phyloP scores from a whole-genome alignment of 2,329 filamentous ascomycete species.

The Fusarium protoensiforme region DNA sequence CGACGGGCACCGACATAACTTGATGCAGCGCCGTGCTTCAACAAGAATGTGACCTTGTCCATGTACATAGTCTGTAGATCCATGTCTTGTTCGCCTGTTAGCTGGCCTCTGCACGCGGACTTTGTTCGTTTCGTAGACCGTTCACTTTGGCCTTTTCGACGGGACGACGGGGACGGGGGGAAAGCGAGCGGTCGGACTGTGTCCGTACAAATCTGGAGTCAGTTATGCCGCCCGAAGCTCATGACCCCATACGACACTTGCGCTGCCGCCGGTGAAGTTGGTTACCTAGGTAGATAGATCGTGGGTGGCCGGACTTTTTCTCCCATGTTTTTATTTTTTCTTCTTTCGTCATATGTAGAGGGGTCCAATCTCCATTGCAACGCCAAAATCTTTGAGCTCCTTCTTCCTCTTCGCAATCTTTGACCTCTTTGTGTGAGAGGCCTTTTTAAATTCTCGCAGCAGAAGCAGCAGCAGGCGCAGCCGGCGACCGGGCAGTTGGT shows the following conservation, averaged over 20 bases:
- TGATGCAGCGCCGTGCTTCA: conserved; percentile 34
- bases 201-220: conserved; percentile 16
- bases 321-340: background rate
- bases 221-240: conserved; percentile 5
- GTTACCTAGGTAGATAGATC: conserved; percentile 14
- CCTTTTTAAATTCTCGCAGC: background rate
- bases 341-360: conserved; percentile 7
- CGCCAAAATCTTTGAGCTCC: background rate
- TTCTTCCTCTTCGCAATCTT: background rate
- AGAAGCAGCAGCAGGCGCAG: background rate
- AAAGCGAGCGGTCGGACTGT: conserved; percentile 1
- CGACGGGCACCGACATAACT: conserved; percentile 38
- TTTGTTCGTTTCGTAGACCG: conserved; percentile 4
- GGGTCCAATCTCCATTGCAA: conserved; percentile 12
- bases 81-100: conserved; percentile 12
- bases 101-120: conserved; percentile 2
- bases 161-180: background rate
- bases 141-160: background rate
- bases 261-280: conserved; percentile 7
- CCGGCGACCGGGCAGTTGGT: background rate
- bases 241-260: conserved; percentile 9
- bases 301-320: conserved; percentile 7
- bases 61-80: conserved; percentile 3
- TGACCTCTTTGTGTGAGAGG: background rate
- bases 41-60: conserved; percentile 20